Percentiles rank a stretch among this genome's conserved stretches.
Evolutionary conservation across 2,329 filamentous ascomycete species (phyloP).

Genomic region (Fusarium verticillioides): DNA sequence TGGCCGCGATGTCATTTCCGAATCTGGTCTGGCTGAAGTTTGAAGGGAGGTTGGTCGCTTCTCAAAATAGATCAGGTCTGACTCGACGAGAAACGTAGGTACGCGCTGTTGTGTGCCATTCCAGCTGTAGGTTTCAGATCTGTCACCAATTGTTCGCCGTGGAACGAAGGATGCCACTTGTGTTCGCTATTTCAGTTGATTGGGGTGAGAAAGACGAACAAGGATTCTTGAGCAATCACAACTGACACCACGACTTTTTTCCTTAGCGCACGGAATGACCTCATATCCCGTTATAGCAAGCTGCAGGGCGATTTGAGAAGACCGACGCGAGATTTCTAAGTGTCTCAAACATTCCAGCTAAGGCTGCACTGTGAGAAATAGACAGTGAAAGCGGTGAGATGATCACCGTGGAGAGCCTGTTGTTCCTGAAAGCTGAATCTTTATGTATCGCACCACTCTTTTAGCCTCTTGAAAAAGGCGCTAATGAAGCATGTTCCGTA

Average conservation of each 20-base stretch:
- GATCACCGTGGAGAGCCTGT: constrained; percentile 18
- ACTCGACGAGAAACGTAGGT: not conserved
- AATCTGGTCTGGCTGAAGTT: not conserved
- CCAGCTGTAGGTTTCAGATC: not conserved
- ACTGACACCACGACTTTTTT: not conserved
- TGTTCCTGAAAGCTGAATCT: constrained; percentile 36
- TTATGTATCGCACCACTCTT: constrained; percentile 25
- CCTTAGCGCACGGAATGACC: constrained; percentile 1
- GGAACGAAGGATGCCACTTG: not conserved
- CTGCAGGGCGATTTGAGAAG: not conserved
- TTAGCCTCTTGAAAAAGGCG: constrained; percentile 12
- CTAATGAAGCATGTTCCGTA: constrained; percentile 43
- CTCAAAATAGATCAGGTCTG: constrained; percentile 1
- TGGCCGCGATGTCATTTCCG: constrained; percentile 2
- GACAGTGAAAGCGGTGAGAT: constrained; percentile 37
- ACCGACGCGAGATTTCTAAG: not conserved
- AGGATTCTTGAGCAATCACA: not conserved
- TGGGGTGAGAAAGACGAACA: constrained; percentile 7
- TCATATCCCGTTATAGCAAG: constrained; percentile 13
- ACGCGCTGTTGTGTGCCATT: not conserved
- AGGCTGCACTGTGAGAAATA: not conserved
- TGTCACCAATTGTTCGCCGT: not conserved
- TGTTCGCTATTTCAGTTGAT: not conserved
- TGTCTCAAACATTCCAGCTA: not conserved
- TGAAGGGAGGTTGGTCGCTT: not conserved